These are phyloP conservation scores for Podospora pseudocomata DNA, from an alignment of 495 filamentous ascomycete genomes.

Conservation along the genomic window DNA sequence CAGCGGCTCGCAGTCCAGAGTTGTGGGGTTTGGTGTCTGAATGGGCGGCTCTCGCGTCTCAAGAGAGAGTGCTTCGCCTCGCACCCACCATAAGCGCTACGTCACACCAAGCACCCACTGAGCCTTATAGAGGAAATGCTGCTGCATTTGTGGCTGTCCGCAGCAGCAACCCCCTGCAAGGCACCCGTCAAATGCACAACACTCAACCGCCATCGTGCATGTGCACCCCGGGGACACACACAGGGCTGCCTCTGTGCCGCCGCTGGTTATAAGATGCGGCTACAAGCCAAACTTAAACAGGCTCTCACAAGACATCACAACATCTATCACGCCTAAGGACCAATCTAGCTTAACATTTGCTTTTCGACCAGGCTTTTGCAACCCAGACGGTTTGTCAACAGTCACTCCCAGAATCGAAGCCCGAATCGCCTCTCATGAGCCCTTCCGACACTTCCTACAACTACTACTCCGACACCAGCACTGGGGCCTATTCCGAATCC, in stretches of 20 bases:
- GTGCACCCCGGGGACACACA: neutral
- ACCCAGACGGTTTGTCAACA: too few relatives aligned
- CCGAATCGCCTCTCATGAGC: neutral
- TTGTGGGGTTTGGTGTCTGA: neutral
- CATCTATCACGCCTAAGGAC: neutral
- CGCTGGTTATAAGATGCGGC: neutral
- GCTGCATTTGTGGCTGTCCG: neutral
- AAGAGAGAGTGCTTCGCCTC: neutral
- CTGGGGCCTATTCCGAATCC: slow-evolving; percentile 8
- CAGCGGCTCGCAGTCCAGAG: neutral
- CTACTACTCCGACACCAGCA: slow-evolving; percentile 9
- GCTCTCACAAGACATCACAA: neutral
- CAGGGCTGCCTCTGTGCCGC: neutral
- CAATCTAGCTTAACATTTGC: too few relatives aligned
- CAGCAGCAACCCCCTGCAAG: slow-evolving; percentile 7
- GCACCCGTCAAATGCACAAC: slow-evolving; percentile 1
- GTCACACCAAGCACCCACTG: neutral
- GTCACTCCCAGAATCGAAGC: neutral
- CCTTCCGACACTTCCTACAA: neutral
- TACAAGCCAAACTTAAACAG: neutral
- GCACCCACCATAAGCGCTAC: neutral
- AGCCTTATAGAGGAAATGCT: neutral
- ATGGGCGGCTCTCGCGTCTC: too few relatives aligned
- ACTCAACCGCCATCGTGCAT: neutral
- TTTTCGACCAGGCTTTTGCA: too few relatives aligned